Evolutionary conservation across 1,284 basidiomycete species (phyloP), one percentile per base, ranked within the genome.

Genomic region (Rhodotorula sp.): DNA sequence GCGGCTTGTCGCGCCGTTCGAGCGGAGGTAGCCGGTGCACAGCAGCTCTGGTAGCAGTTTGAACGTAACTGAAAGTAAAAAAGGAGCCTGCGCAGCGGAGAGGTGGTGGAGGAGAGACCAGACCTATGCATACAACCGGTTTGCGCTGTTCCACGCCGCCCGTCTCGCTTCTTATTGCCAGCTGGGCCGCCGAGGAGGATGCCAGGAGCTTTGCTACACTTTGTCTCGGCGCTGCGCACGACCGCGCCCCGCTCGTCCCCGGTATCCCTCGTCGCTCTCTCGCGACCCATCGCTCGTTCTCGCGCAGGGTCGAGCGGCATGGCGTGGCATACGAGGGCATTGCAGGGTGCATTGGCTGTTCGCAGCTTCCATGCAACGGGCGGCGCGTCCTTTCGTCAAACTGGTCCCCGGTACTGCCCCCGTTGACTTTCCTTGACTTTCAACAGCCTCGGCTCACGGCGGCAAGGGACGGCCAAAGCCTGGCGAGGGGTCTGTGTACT

Each of bases 401-500:
- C 13, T 0, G 3, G 4, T 11, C 9, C 0, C 22, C 20, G 4
- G 27, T 6, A 5, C 4, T 2, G 10, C 13, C 15, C 17, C 24
- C 19, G 6, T 27, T 54, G 44, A 59, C 49, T 59, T 29, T 56
- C 55, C 55, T 22, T 19, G 52, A 10, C 53, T 36, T 15, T 29
- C 27, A 13, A 7, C 67, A 81, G 80, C 60, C 39, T 49, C 54
- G 2, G 46, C 49, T 27, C 85, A 86, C 77, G 84, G 82, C 22
- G 82, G 82, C 27, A 82, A 89, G 59, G 82, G 82, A 27, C 82
- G 86, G 30, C 88, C 88, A 7, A 82, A 81, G 62, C 83, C 85
- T 10, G 86, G 86, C 27, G 84, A 83, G 58, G 91, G 90, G 90
- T 91, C 77, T 68, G 71, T 48, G 6, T 30, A 1, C 17, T 20